These are phyloP conservation scores for Strombidium stylifer DNA, from an alignment of 73 alveolate species.

Conservation along the genomic window DNA sequence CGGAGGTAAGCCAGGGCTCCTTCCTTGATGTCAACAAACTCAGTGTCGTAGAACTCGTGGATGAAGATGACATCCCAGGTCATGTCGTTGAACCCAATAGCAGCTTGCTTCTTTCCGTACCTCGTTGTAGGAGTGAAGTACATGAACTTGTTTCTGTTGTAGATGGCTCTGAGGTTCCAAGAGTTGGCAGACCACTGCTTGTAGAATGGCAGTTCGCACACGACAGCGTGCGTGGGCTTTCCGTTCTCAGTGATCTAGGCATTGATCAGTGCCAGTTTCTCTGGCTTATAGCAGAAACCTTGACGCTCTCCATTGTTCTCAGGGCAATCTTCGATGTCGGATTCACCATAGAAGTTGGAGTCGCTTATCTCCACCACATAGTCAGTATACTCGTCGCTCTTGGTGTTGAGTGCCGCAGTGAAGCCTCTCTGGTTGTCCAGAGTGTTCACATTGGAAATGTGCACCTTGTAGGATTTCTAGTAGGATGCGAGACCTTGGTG, in stretches of 20 bases:
- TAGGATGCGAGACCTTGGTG: neutral
- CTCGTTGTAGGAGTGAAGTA: conserved; percentile 1
- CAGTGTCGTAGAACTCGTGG: neutral
- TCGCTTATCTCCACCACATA: neutral
- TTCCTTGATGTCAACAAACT: neutral
- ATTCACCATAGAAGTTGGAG: conserved; percentile 4
- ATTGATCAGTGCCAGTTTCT: conserved; percentile 3
- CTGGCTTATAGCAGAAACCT: conserved; percentile 1
- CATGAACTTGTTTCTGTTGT: neutral
- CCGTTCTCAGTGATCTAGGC: neutral
- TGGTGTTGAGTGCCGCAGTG: neutral
- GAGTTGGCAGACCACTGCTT: conserved; percentile 1
- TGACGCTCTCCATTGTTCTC: neutral
- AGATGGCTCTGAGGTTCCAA: neutral
- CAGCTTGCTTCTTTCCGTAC: conserved; percentile 4
- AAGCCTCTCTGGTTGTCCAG: conserved; percentile 10
- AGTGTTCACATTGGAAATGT: neutral
- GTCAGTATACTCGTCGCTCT: conserved; percentile 8
- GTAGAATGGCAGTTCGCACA: neutral
- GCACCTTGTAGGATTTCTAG: neutral
- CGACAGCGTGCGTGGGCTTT: neutral
- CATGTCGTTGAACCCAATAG: neutral
- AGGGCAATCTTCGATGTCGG: conserved; percentile 2
- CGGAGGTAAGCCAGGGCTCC: conserved; percentile 16
- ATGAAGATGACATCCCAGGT: conserved; percentile 6